These are phyloP conservation scores for Suillus hirtellus DNA, from an alignment of 768 basidiomycete species.

Conservation along the genomic window DNA sequence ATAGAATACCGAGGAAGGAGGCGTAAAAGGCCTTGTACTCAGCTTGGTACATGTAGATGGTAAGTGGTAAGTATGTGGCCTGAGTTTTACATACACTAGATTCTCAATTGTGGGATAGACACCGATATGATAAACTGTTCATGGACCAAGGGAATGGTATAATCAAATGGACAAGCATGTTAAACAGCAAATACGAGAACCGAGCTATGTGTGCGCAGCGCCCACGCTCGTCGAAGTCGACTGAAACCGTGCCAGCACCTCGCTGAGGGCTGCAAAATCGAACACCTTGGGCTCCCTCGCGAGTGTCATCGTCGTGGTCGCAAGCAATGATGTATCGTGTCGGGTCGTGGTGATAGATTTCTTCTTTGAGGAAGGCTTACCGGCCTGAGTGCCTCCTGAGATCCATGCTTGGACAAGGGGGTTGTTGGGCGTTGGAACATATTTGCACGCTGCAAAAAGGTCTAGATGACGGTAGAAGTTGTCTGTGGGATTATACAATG, in stretches of 20 bases:
- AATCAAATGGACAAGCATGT: background rate
- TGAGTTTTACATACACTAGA: background rate
- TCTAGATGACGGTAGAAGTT: slow-evolving; percentile 50
- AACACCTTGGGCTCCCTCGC: slow-evolving; percentile 19
- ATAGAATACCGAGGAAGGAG: background rate
- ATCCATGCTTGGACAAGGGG: slow-evolving; percentile 44
- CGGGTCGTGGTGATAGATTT: slow-evolving; percentile 12
- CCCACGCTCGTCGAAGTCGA: slow-evolving; percentile 11
- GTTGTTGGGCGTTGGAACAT: slow-evolving; percentile 39
- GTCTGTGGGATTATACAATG: slow-evolving; percentile 52
- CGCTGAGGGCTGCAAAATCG: slow-evolving; percentile 25
- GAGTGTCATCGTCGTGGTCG: slow-evolving; percentile 15
- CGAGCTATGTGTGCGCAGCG: background rate
- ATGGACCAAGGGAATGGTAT: background rate
- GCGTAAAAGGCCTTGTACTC: background rate
- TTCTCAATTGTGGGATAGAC: background rate
- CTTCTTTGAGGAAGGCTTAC: slow-evolving; percentile 18
- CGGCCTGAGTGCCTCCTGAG: slow-evolving; percentile 22
- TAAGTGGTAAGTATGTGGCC: background rate
- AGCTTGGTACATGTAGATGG: background rate
- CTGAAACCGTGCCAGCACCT: slow-evolving; percentile 30
- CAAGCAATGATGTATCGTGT: slow-evolving; percentile 14
- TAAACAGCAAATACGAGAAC: background rate
- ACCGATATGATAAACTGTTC: background rate
- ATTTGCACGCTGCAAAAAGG: slow-evolving; percentile 44